Percentiles rank a stretch among this genome's conserved stretches.
These are phyloP conservation scores for Botrytis deweyae DNA, from an alignment of 2,329 filamentous ascomycete genomes.

Conservation along the genomic window DNA sequence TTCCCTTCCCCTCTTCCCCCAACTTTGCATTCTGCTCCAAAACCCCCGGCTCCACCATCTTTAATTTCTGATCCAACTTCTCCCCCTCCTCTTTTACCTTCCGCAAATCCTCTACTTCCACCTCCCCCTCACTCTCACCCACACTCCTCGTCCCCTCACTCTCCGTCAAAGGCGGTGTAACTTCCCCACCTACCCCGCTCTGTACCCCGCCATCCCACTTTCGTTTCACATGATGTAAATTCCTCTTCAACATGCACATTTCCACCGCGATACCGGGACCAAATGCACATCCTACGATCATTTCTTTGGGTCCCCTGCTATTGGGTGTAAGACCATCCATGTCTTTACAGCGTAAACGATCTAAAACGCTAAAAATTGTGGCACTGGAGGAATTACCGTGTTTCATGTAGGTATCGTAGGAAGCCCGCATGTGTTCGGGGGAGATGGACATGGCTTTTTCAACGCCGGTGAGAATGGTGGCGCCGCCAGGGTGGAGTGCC, in stretches of 20 bases:
- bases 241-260: slow-evolving; percentile 61
- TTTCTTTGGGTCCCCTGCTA: slow-evolving; percentile 50
- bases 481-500: slow-evolving; percentile 70
- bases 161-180: slow-evolving; percentile 39
- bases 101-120: slow-evolving; percentile 27
- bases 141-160: slow-evolving; percentile 36
- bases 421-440: slow-evolving; percentile 66
- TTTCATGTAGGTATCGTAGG: slow-evolving; percentile 66
- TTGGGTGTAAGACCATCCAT: slow-evolving; percentile 57
- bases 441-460: slow-evolving; percentile 57
- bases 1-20: background rate
- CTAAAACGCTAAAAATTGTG: slow-evolving; percentile 66
- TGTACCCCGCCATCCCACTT: slow-evolving; percentile 24
- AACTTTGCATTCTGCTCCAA: slow-evolving; percentile 25
- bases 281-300: slow-evolving; percentile 67
- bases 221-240: slow-evolving; percentile 35
- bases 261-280: slow-evolving; percentile 68
- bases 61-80: slow-evolving; percentile 28
- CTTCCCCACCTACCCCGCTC: slow-evolving; percentile 27
- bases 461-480: slow-evolving; percentile 64
- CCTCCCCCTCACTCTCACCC: slow-evolving; percentile 27
- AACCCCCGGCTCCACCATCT: slow-evolving; percentile 25
- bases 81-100: slow-evolving; percentile 28
- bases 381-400: slow-evolving; percentile 70
- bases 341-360: slow-evolving; percentile 57